Percentiles rank a stretch among this genome's conserved stretches.
Conservation (phyloP, 2,329 filamentous ascomycete species). For the Alternaria gansuensis region DNA sequence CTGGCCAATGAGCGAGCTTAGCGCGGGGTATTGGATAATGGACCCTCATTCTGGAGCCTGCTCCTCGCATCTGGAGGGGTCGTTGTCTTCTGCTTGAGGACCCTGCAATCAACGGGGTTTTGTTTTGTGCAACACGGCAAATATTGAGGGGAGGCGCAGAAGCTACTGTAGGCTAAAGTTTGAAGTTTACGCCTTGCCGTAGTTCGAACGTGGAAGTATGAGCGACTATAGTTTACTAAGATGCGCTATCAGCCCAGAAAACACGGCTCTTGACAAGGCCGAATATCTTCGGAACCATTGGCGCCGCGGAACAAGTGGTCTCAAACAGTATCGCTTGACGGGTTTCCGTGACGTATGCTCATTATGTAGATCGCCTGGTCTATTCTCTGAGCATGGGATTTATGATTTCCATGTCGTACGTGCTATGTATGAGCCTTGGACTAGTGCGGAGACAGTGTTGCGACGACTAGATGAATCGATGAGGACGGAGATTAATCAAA, state of each 20-base stretch:
- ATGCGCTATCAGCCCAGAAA: neutral
- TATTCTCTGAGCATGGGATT: neutral
- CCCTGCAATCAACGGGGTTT: constrained; percentile 1
- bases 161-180: neutral
- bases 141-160: constrained; percentile 8
- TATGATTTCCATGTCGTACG: neutral
- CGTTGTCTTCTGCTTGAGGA: neutral
- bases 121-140: constrained; percentile 9
- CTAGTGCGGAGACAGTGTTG: neutral
- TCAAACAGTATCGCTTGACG: constrained; percentile 1
- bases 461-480: neutral
- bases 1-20: constrained; percentile 2
- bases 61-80: constrained; percentile 4
- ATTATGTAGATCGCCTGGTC: neutral
- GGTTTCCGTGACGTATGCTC: neutral
- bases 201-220: constrained; percentile 17
- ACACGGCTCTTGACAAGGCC: constrained; percentile 4
- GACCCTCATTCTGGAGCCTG: constrained; percentile 10
- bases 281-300: constrained; percentile 14
- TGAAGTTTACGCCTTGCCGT: constrained; percentile 8
- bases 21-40: neutral
- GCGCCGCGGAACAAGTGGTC: constrained; percentile 4
- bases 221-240: constrained; percentile 7
- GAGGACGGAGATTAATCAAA: neutral
- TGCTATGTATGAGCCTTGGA: neutral